Evolutionary conservation across 2,329 filamentous ascomycete genomes (phyloP).

Genomic region (Nakataea oryzae): DNA sequence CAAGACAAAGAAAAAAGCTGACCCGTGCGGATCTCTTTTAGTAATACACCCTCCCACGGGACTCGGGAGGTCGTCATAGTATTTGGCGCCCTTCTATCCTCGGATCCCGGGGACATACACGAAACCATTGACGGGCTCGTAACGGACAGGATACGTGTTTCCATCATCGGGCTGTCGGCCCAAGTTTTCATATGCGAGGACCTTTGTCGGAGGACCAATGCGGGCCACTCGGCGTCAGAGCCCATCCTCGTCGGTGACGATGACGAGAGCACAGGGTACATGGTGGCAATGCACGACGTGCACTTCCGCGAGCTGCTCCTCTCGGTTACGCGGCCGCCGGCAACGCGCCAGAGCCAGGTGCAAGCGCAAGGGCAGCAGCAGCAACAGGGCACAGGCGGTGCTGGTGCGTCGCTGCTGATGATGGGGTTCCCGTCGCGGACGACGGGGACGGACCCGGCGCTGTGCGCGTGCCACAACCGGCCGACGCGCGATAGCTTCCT

Average conservation of each 20-base stretch:
- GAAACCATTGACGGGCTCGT: conserved; percentile 74
- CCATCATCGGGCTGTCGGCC: conserved; percentile 81
- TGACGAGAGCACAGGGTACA: conserved; percentile 50
- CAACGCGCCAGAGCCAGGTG: conserved; percentile 56
- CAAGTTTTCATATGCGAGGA: conserved; percentile 89
- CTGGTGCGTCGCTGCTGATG: conserved; percentile 63
- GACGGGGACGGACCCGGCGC: conserved; percentile 59
- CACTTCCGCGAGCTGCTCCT: conserved; percentile 88
- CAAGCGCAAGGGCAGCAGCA: conserved; percentile 18
- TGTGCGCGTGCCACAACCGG: conserved; percentile 85
- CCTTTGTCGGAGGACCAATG: conserved; percentile 79
- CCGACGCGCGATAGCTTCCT: conserved; percentile 77
- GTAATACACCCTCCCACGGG: conserved; percentile 84
- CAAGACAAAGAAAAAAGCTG: conserved; percentile 1
- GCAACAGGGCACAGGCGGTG: neutral
- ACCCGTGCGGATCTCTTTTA: conserved; percentile 17
- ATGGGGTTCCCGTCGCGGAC: conserved; percentile 95
- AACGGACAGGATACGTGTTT: conserved; percentile 73
- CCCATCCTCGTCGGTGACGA: conserved; percentile 4
- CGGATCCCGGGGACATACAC: conserved; percentile 92
- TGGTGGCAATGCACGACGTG: conserved; percentile 74
- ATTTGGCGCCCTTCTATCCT: conserved; percentile 80
- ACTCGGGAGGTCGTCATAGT: conserved; percentile 88
- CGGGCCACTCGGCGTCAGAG: conserved; percentile 41
- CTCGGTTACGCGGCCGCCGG: conserved; percentile 78